Percentiles rank a stretch among this genome's conserved stretches.
phyloP scores from a whole-genome alignment of 2,329 filamentous ascomycete species.

The Paramyrothecium roridum region DNA sequence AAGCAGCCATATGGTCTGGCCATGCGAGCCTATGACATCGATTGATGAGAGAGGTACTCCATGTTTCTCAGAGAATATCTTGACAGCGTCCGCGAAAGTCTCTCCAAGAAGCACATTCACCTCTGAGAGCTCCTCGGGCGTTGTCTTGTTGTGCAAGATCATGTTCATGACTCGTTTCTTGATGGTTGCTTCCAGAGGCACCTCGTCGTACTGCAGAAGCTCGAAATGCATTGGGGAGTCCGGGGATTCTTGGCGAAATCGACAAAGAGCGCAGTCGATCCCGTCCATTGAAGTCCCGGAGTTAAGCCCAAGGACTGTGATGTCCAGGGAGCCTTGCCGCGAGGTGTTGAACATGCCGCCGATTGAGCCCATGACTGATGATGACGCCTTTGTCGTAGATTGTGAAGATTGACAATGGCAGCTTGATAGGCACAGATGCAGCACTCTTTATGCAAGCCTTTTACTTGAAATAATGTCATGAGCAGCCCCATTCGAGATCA shows the following conservation, averaged over 20 bases:
- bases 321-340: conserved; percentile 32
- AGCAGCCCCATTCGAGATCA: not conserved
- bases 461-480: not conserved
- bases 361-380: not conserved
- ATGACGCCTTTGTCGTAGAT: not conserved
- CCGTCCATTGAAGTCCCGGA: conserved; percentile 50
- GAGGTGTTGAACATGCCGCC: not conserved
- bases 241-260: conserved; percentile 50
- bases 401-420: not conserved
- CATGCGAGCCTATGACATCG: conserved; percentile 55
- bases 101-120: conserved; percentile 56
- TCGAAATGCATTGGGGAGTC: conserved; percentile 52
- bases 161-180: conserved; percentile 56
- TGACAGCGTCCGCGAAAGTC: conserved; percentile 50
- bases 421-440: not conserved
- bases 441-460: not conserved
- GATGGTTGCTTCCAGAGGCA: conserved; percentile 48
- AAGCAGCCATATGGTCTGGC: conserved; percentile 56
- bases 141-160: conserved; percentile 51
- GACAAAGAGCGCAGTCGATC: conserved; percentile 57
- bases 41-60: conserved; percentile 40
- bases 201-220: conserved; percentile 54
- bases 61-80: conserved; percentile 44
- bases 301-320: conserved; percentile 51
- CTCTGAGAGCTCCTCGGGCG: conserved; percentile 50